A percentile compares a stretch with the other conserved stretches of the same genome.
Conservation (phyloP, 257 asterid species). For the Gardenia jasminoides region DNA sequence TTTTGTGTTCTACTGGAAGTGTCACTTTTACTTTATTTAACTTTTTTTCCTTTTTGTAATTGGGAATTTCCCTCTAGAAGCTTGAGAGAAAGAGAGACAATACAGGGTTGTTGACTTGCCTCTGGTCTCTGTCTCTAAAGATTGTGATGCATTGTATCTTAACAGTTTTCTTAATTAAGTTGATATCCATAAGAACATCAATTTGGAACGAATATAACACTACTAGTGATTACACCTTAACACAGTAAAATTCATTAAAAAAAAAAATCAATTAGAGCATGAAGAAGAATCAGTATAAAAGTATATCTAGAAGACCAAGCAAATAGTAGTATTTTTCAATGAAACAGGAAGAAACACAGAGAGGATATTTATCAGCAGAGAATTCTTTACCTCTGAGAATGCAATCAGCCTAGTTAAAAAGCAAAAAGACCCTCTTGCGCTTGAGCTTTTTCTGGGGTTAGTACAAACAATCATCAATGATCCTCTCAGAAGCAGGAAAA, state of each 20-base stretch:
- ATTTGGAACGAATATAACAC: background rate
- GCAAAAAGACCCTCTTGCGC: background rate
- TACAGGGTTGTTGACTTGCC: conserved; percentile 6
- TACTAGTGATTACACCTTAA: background rate
- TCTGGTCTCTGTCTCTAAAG: background rate
- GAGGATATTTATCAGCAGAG: background rate
- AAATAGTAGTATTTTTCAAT: background rate
- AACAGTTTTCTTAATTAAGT: background rate
- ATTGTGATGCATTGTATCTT: background rate
- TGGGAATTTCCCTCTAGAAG: background rate
- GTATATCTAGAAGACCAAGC: no score
- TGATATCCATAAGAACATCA: background rate
- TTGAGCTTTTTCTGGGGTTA: background rate
- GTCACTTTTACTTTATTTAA: background rate
- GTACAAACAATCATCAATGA: background rate
- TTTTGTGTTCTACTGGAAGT: conserved; percentile 2
- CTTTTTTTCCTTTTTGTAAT: background rate
- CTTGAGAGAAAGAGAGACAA: background rate
- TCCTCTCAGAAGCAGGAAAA: background rate
- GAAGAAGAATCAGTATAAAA: background rate
- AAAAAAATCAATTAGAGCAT: background rate
- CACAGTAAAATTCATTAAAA: background rate
- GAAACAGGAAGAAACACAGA: background rate
- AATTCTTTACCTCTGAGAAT: background rate
- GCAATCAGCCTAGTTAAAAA: background rate